Evolutionary conservation across 345 rosid species (phyloP).

Genomic region (Mercurialis annua): DNA sequence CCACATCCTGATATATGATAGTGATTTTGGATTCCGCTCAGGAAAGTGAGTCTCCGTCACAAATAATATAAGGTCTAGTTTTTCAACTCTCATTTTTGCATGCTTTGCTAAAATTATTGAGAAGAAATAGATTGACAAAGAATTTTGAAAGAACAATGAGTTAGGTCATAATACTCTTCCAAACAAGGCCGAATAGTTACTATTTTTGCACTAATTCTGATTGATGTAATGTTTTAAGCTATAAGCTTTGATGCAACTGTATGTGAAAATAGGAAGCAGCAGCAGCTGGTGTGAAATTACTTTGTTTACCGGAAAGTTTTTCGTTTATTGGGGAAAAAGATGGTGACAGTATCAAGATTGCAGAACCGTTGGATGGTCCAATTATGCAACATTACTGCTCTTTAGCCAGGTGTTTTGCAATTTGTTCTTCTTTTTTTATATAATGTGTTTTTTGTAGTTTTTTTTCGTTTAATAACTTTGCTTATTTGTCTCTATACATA

Average conservation of each 20-base stretch:
- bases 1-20: too few species aligned
- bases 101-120: too few species aligned
- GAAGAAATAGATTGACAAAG: too few species aligned
- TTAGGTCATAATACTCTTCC: too few species aligned
- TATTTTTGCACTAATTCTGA: not conserved
- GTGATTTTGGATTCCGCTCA: too few species aligned
- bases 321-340: conserved; percentile 58
- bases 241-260: not conserved
- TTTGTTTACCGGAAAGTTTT: conserved; percentile 88
- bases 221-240: not conserved
- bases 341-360: conserved; percentile 70
- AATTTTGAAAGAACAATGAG: too few species aligned
- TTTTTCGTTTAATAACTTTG: not conserved
- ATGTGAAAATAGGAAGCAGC: conserved; percentile 71
- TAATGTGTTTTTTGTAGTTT: not conserved
- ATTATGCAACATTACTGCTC: conserved; percentile 77
- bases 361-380: conserved; percentile 80
- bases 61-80: too few species aligned
- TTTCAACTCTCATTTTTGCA: too few species aligned
- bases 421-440: not conserved
- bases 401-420: conserved; percentile 58
- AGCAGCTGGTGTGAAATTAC: conserved; percentile 72
- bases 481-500: not conserved
- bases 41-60: too few species aligned
- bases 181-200: too few species aligned